Conservation (phyloP, 768 basidiomycete genomes). For the Boletellus ananiceps region DNA sequence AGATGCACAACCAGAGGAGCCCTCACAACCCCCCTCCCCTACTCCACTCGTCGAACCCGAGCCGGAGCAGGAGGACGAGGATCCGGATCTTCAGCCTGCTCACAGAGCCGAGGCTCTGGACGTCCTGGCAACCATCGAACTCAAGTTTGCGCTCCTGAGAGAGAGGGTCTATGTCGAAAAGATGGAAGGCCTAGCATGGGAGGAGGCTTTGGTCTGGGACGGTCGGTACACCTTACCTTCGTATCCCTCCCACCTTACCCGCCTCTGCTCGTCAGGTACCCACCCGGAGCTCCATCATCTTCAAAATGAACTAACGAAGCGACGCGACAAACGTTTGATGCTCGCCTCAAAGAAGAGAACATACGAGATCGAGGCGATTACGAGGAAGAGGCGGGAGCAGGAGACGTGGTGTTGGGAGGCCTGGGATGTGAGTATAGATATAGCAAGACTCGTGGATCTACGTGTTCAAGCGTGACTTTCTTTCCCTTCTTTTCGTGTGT, state of each 20-base stretch:
- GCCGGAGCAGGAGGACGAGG: conserved; percentile 38
- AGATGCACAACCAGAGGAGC: conserved; percentile 25
- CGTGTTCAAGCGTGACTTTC: conserved; percentile 1
- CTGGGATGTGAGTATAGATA: conserved; percentile 67
- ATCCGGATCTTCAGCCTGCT: conserved; percentile 72
- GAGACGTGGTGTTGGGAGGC: conserved; percentile 81
- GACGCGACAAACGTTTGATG: conserved; percentile 77
- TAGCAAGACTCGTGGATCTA: not conserved
- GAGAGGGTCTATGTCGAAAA: conserved; percentile 91
- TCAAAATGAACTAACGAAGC: conserved; percentile 68
- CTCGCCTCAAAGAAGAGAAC: conserved; percentile 71
- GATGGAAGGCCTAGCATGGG: conserved; percentile 87
- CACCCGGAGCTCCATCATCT: conserved; percentile 87
- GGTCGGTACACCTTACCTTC: conserved; percentile 44
- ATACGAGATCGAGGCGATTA: conserved; percentile 61
- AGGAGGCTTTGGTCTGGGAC: conserved; percentile 73
- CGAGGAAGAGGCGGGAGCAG: conserved; percentile 60
- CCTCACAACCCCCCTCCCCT: conserved; percentile 23
- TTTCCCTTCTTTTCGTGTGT: not conserved
- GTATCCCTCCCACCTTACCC: not conserved
- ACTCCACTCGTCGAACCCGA: conserved; percentile 24
- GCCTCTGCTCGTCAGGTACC: conserved; percentile 44
- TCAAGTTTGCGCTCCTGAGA: conserved; percentile 84
- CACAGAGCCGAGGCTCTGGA: conserved; percentile 87
- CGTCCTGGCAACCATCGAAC: conserved; percentile 82